These are phyloP conservation scores for Ophidiomyces ophidiicola DNA, from an alignment of 2,329 filamentous ascomycete genomes.

Conservation along the genomic window DNA sequence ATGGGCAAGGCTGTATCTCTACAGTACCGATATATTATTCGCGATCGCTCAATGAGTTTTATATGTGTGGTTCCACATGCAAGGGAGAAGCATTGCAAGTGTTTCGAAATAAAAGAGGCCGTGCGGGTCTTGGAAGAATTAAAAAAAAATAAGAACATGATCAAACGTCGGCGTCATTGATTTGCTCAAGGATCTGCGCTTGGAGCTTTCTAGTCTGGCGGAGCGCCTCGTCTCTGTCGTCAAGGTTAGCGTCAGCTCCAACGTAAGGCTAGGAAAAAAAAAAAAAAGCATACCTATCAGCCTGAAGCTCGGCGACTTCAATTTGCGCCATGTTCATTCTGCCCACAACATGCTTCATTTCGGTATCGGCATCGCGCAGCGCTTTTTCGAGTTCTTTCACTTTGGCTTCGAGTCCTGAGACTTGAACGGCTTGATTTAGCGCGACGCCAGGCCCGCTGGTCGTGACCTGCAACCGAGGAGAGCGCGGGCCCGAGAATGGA, in stretches of 20 bases:
- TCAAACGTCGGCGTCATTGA: conserved; percentile 1
- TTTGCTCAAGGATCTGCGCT: conserved; percentile 50
- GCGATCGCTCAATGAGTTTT: no score
- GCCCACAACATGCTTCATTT: conserved; percentile 74
- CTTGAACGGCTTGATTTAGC: conserved; percentile 57
- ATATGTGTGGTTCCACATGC: no score
- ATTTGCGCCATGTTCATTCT: conserved; percentile 75
- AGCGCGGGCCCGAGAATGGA: conserved; percentile 48
- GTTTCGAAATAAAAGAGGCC: no score
- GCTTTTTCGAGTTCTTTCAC: conserved; percentile 78
- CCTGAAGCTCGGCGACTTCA: conserved; percentile 65
- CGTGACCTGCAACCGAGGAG: conserved; percentile 49
- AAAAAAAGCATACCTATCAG: conserved; percentile 26
- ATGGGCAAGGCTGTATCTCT: no score
- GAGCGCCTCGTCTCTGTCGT: conserved; percentile 56
- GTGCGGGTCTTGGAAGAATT: no score
- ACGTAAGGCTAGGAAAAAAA: not conserved
- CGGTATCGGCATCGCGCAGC: conserved; percentile 58
- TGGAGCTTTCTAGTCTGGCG: conserved; percentile 59
- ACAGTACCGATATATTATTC: no score
- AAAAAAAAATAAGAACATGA: no score
- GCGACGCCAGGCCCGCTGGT: conserved; percentile 48
- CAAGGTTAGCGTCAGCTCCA: conserved; percentile 17
- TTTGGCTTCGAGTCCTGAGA: conserved; percentile 61
- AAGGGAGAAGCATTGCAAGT: no score